These are phyloP conservation scores for Suillus alpinus DNA, from an alignment of 768 basidiomycete species.

Conservation along the genomic window DNA sequence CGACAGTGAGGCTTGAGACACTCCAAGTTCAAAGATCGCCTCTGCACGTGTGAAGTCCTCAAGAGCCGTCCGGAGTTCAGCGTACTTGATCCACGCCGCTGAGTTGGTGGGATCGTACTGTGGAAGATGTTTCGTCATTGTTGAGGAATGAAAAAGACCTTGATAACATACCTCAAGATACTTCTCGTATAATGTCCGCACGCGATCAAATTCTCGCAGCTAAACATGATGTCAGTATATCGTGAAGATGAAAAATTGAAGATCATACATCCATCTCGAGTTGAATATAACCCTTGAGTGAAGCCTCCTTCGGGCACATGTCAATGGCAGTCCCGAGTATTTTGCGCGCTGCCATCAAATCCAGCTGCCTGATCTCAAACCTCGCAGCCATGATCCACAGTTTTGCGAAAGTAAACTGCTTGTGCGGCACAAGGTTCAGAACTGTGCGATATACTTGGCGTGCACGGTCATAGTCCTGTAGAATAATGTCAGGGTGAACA, in stretches of 20 bases:
- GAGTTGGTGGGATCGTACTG: constrained; percentile 89
- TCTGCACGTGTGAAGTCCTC: constrained; percentile 88
- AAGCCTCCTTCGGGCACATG: constrained; percentile 91
- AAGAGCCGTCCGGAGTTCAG: constrained; percentile 84
- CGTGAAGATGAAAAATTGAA: neutral
- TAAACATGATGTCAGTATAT: constrained; percentile 27
- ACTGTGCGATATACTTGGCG: constrained; percentile 93
- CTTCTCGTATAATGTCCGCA: constrained; percentile 88
- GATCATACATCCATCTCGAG: constrained; percentile 78
- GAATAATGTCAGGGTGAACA: constrained; percentile 1
- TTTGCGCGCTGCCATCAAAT: constrained; percentile 82
- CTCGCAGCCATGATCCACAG: constrained; percentile 91
- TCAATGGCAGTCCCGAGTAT: constrained; percentile 89
- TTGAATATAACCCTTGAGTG: constrained; percentile 96
- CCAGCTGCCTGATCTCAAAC: constrained; percentile 84
- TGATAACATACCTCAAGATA: constrained; percentile 73
- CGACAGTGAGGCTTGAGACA: constrained; percentile 78
- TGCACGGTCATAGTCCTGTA: constrained; percentile 77
- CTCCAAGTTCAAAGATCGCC: constrained; percentile 91
- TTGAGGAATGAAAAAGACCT: neutral
- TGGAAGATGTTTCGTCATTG: constrained; percentile 2
- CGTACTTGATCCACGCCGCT: constrained; percentile 93
- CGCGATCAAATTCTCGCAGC: constrained; percentile 94
- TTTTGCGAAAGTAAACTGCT: constrained; percentile 96
- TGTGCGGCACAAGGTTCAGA: constrained; percentile 87